Evolutionary conservation across 345 rosid species (phyloP), one percentile per base, ranked within the genome.

Genomic region (Corymbia maculata): DNA sequence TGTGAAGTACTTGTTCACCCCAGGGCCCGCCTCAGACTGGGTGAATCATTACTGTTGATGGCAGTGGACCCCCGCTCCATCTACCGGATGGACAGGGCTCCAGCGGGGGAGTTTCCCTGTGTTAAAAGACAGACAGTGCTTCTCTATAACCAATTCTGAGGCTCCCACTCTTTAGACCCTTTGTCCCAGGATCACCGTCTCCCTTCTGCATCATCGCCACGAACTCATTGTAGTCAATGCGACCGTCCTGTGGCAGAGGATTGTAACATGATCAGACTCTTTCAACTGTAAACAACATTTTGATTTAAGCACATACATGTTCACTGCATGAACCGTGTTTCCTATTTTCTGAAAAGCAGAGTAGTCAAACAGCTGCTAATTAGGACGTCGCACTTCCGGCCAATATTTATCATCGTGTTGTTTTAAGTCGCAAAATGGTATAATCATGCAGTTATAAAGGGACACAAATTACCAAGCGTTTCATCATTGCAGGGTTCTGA

Each of bases 171-270:
- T 88, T 85, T 9, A 55, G 47, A 52, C 75, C 90, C 52, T 55
- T 92, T 87, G 86, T 91, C 52, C 93, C 88, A 85, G 88, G 22
- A 84, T 92, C 95, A 17, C 85, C 21, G 52, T 90, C 89, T 11
- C 95, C 94, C 45, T 90, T 93, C 52, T 91, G 94, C 97, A 95
- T 95, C 97, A 95, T 95, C 1, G 95, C 94, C 90, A 94, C 95
- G 68, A 95, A 95, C 87, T 95, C 97, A 55, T 89, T 92, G 93
- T 92, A 95, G 89, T 95, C 97, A 86, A 94, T 94, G 53, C 93
- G 91, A 19, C 97, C 97, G 24, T 95, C 97, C 97, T 95, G 95
- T 47, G 88, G 66, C 32, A 75, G 42, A 36, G 49, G 28, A 36
- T 75, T 19, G 82, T 19, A 42, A 75, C 24, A 42, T 75, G 26